Percentiles rank a stretch among this genome's conserved stretches.
Evolutionary conservation across 495 filamentous ascomycete genomes (phyloP).

Genomic region (Friedmanniomyces simplex): DNA sequence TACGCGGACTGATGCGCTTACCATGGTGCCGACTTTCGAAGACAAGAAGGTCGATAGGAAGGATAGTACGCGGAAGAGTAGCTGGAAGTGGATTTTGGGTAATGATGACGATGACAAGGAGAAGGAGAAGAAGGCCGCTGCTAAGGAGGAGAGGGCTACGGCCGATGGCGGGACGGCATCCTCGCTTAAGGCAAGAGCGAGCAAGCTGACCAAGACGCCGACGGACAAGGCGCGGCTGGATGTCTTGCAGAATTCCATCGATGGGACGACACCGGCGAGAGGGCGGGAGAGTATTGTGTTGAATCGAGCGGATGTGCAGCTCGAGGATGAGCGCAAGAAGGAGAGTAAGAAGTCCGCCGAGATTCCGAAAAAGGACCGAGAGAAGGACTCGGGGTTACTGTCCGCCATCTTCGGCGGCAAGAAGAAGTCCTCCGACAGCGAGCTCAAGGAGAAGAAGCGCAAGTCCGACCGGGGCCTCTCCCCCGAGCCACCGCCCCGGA

Average conservation of each 20-base stretch:
- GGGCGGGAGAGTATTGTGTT: slow-evolving; percentile 76
- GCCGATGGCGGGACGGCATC: slow-evolving; percentile 26
- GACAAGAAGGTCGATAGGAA: slow-evolving; percentile 59
- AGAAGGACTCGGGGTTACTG: slow-evolving; percentile 71
- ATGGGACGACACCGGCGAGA: slow-evolving; percentile 36
- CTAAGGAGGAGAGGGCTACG: slow-evolving; percentile 40
- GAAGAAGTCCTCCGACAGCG: slow-evolving; percentile 67
- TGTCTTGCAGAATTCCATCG: slow-evolving; percentile 70
- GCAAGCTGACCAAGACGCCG: slow-evolving; percentile 45
- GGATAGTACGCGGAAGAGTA: slow-evolving; percentile 58
- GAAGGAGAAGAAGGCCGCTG: slow-evolving; percentile 48
- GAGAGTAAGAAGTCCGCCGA: slow-evolving; percentile 61
- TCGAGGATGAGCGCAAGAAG: slow-evolving; percentile 78
- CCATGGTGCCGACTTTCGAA: slow-evolving; percentile 69
- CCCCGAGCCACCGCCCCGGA: slow-evolving; percentile 59
- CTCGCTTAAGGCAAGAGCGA: slow-evolving; percentile 26
- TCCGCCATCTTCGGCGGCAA: slow-evolving; percentile 80
- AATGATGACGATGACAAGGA: slow-evolving; percentile 63
- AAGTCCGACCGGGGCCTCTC: slow-evolving; percentile 63
- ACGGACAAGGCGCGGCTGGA: slow-evolving; percentile 73
- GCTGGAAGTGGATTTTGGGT: slow-evolving; percentile 69
- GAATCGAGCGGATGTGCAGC: slow-evolving; percentile 62
- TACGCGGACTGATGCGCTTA: slow-evolving; percentile 64
- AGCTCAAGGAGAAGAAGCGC: slow-evolving; percentile 53
- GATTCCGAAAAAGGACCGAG: slow-evolving; percentile 81